Base-by-base conservation (phyloP, 306 rosid genomes). In the Dryas alaskensis region DNA sequence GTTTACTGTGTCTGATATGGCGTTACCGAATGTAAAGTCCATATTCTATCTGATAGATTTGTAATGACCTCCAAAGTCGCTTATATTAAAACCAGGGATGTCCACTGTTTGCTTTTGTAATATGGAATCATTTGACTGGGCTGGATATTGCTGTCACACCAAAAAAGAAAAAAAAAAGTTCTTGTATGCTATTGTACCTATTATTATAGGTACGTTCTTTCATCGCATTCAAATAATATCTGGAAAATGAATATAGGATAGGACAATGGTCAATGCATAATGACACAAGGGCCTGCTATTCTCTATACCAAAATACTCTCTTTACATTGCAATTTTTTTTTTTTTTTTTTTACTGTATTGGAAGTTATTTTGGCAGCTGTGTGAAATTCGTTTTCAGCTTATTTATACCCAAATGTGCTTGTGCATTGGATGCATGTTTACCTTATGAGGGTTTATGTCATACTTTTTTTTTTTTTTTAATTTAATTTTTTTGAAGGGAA, bases 141-240 rank as follows among this genome's bases (percentile, higher is more conserved):
- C 27, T 65, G 54, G 43, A 46, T 48, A 25, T 67, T 46, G 69
- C 67, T 37, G 60, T 51, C 60, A 39, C 42, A 39, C 49, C 8
- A 5, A 14, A 49, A 61, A 19, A 47, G 13, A 40, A 40, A 8
- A 39, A 12, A 16, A 12, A 8, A 16, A 16, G 48, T 7, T 40
- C 48, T 62, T 40, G 67, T 62, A 40, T 40, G 0, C 67, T 62
- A 16, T 10, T 8, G 22, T 14, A 16, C 19, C 1, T 40, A 7
- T 40, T 62, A 7, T 8, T 10, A 5, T 62, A 14, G 48, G 48
- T 62, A 14, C 31, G 7, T 4, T 62, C 13, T 43, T 31, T 25
- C 65, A 43, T 70, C 52, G 4, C 51, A 70, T 70, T 54, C 74
- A 54, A 70, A 42, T 53, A 22, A 11, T 69, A 10, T 7, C 39